Evolutionary conservation across 1,139 yeast species (phyloP).

Genomic region (Hyphopichia burtonii): DNA sequence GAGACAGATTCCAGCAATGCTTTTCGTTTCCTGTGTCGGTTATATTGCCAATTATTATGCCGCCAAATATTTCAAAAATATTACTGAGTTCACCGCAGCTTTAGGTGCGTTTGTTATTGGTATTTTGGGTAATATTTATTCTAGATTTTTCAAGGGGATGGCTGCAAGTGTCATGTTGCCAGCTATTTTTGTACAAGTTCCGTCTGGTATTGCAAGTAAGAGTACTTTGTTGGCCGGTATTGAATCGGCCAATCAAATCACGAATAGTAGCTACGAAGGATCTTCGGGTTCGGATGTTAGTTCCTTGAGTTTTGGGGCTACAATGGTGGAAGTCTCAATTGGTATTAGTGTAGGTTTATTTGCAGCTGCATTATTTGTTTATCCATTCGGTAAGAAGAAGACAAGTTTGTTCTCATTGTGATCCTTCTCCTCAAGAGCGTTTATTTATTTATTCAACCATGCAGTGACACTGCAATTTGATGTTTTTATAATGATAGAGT

Average conservation of each 20-base stretch:
- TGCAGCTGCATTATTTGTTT: constrained; percentile 84
- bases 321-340: constrained; percentile 90
- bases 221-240: constrained; percentile 82
- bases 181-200: constrained; percentile 91
- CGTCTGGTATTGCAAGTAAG: constrained; percentile 91
- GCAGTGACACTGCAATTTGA: too few relatives aligned
- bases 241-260: constrained; percentile 69
- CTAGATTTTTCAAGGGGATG: constrained; percentile 86
- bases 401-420: constrained; percentile 84
- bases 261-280: constrained; percentile 35
- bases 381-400: constrained; percentile 87
- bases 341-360: constrained; percentile 94
- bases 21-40: constrained; percentile 70
- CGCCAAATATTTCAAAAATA: constrained; percentile 65
- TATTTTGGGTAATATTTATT: constrained; percentile 79
- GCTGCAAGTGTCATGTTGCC: constrained; percentile 97
- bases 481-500: not conserved
- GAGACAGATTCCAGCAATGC: constrained; percentile 80
- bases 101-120: constrained; percentile 92
- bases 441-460: too few relatives aligned
- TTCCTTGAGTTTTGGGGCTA: constrained; percentile 65
- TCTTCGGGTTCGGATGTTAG: constrained; percentile 21
- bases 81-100: constrained; percentile 84
- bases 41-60: constrained; percentile 85
- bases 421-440: too few relatives aligned